Evolutionary conservation across 352 stramenopile species (phyloP).

Genomic region (Phytopythium ostracodes): DNA sequence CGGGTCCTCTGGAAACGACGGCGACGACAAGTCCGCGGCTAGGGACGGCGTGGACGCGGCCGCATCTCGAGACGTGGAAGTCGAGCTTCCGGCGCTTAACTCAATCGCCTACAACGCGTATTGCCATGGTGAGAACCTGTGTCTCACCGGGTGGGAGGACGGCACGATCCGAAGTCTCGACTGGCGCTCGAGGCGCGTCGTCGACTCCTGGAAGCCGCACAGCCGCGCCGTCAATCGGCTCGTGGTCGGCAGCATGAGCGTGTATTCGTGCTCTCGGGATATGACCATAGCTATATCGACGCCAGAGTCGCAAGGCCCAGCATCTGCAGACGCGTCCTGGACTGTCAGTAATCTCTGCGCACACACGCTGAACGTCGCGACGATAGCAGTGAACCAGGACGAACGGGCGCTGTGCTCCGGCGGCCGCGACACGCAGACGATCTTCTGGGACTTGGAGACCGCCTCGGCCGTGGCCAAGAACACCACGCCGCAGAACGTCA

Average conservation of each 20-base stretch:
- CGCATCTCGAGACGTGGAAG: background rate
- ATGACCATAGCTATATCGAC: conserved; percentile 60
- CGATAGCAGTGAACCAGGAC: conserved; percentile 41
- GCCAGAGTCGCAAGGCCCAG: background rate
- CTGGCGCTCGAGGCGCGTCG: conserved; percentile 26
- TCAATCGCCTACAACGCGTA: conserved; percentile 34
- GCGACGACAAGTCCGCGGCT: background rate
- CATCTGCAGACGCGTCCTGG: conserved; percentile 10
- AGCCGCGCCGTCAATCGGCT: conserved; percentile 58
- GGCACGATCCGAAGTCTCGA: conserved; percentile 44
- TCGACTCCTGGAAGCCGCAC: conserved; percentile 48
- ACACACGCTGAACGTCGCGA: conserved; percentile 71
- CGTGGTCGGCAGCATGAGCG: conserved; percentile 32
- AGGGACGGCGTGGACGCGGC: background rate
- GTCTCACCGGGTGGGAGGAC: conserved; percentile 71
- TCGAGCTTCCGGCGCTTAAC: conserved; percentile 37
- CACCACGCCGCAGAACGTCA: conserved; percentile 75
- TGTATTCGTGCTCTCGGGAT: conserved; percentile 78
- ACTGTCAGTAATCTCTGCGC: conserved; percentile 27
- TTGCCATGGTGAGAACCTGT: conserved; percentile 18
- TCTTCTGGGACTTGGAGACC: conserved; percentile 72
- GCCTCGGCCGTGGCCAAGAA: conserved; percentile 46
- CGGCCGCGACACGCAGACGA: conserved; percentile 76
- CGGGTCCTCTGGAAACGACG: conserved; percentile 1
- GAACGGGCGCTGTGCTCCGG: conserved; percentile 71